Evolutionary conservation across 2,329 filamentous ascomycete genomes (phyloP).

Genomic region (Coniosporium tulheliwenetii): DNA sequence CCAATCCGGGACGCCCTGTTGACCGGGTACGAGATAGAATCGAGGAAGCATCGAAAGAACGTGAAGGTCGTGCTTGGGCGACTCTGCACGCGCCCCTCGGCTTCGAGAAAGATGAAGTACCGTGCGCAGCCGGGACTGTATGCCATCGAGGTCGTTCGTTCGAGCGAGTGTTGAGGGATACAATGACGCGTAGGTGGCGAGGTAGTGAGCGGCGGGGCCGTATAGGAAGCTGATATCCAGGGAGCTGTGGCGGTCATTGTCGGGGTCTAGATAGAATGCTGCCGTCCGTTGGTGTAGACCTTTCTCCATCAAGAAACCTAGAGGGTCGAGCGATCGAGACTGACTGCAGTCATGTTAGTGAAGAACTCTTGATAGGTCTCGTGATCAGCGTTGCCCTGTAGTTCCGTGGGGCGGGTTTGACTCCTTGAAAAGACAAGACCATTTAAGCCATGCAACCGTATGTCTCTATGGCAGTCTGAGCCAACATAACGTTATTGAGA

Average conservation of each 20-base stretch:
- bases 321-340: slow-evolving; percentile 8
- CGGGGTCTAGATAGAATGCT: slow-evolving; percentile 35
- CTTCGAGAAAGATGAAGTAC: slow-evolving; percentile 27
- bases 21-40: slow-evolving; percentile 31
- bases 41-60: slow-evolving; percentile 43
- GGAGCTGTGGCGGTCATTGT: slow-evolving; percentile 26
- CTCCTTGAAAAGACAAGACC: too few species aligned
- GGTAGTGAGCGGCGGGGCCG: slow-evolving; percentile 39
- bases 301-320: slow-evolving; percentile 37
- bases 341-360: too few species aligned
- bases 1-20: slow-evolving; percentile 7
- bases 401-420: too few species aligned
- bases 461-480: too few species aligned
- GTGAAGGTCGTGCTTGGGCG: slow-evolving; percentile 39
- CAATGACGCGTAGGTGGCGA: slow-evolving; percentile 37
- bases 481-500: too few species aligned
- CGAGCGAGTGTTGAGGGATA: slow-evolving; percentile 41
- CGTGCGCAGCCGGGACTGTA: slow-evolving; percentile 30
- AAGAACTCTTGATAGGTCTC: too few species aligned
- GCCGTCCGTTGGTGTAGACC: slow-evolving; percentile 35
- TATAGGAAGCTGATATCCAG: slow-evolving; percentile 38
- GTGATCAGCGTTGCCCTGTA: too few species aligned
- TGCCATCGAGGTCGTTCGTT: slow-evolving; percentile 24
- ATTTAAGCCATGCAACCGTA: too few species aligned
- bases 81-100: slow-evolving; percentile 36